These are phyloP conservation scores for Podaxis sp. DNA, from an alignment of 768 basidiomycete species.

Conservation along the genomic window DNA sequence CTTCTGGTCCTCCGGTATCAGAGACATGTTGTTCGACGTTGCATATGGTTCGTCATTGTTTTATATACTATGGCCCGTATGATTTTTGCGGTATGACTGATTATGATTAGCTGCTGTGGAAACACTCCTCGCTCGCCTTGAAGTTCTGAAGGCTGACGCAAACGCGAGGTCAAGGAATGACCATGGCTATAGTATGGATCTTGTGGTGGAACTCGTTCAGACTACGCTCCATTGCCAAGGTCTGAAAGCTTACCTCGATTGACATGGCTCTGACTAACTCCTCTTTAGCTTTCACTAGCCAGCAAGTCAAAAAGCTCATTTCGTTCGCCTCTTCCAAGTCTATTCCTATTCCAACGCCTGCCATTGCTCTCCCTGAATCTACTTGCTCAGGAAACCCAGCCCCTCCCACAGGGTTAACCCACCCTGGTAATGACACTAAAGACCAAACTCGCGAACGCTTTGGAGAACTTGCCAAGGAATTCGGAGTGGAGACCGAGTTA, in stretches of 20 bases:
- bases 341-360: slow-evolving; percentile 15
- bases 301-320: slow-evolving; percentile 37
- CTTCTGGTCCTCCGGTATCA: slow-evolving; percentile 60
- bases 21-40: slow-evolving; percentile 65
- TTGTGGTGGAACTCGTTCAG: slow-evolving; percentile 39
- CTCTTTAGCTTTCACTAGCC: slow-evolving; percentile 55
- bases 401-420: neutral
- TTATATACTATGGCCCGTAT: neutral
- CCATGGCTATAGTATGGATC: slow-evolving; percentile 34
- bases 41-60: slow-evolving; percentile 19
- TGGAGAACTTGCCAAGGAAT: slow-evolving; percentile 60
- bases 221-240: slow-evolving; percentile 57
- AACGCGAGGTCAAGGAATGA: slow-evolving; percentile 27
- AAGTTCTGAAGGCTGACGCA: slow-evolving; percentile 42
- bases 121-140: slow-evolving; percentile 31
- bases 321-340: slow-evolving; percentile 12
- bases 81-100: slow-evolving; percentile 2
- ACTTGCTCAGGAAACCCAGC: neutral
- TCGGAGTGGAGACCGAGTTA: slow-evolving; percentile 65
- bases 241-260: slow-evolving; percentile 21
- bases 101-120: neutral
- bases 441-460: slow-evolving; percentile 8
- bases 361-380: neutral
- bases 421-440: neutral
- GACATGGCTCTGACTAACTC: neutral